These are phyloP conservation scores for Peziza echinospora DNA, from an alignment of 495 filamentous ascomycete species.

Conservation along the genomic window DNA sequence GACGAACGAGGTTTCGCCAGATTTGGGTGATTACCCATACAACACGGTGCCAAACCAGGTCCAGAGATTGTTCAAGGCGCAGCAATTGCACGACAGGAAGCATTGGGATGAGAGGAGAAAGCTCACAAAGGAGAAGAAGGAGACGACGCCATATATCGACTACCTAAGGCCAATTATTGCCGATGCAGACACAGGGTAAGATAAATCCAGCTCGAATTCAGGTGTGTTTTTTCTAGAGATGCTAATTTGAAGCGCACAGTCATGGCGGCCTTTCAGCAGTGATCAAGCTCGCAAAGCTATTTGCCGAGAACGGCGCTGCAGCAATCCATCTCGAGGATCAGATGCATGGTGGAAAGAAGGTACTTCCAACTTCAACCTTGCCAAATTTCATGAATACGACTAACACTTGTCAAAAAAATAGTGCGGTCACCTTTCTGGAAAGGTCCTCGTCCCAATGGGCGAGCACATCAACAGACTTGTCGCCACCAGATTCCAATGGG, in stretches of 20 bases:
- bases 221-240: not conserved
- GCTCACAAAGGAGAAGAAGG: conserved; percentile 46
- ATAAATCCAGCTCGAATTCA: not conserved
- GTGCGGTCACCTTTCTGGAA: conserved; percentile 89
- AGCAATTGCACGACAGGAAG: conserved; percentile 88
- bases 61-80: conserved; percentile 83
- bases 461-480: conserved; percentile 92
- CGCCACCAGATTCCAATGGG: conserved; percentile 90
- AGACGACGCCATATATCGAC: conserved; percentile 60
- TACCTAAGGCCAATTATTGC: conserved; percentile 88
- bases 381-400: no score
- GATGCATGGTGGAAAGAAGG: conserved; percentile 88
- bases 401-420: not conserved
- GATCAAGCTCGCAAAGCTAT: conserved; percentile 89
- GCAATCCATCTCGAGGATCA: conserved; percentile 97
- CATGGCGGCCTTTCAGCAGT: conserved; percentile 81
- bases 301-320: conserved; percentile 93
- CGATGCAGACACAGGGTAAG: conserved; percentile 84
- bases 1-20: conserved; percentile 90
- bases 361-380: no score
- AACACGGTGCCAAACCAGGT: conserved; percentile 98
- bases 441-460: conserved; percentile 79
- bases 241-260: conserved; percentile 8
- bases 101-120: conserved; percentile 70
- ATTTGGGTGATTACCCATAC: conserved; percentile 97